Evolutionary conservation across 345 rosid species (phyloP), one percentile per base, ranked within the genome.

Genomic region (Citrus glauca): DNA sequence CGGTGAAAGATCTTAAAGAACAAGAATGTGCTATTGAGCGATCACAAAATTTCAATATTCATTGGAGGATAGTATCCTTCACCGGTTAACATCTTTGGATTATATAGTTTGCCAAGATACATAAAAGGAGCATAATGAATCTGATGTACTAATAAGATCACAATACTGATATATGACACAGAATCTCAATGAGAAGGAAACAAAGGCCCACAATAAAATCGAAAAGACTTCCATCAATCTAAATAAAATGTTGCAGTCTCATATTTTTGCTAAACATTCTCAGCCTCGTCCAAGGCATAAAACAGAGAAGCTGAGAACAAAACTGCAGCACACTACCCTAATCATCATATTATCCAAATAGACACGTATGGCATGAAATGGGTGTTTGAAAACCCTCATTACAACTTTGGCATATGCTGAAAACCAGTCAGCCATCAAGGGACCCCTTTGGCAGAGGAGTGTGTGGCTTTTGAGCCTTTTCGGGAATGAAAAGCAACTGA

Each of bases 371-470:
- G 79, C 27, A 30, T n/a, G 76, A 42, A 27, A 4, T 19, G 22
- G 70, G 76, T 20, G 45, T 33, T 24, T 9, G 42, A 60, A 69
- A 59, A 56, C 65, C 55, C 60, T 63, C 33, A 25, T 76, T 9
- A n/a, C 70, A 20, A 38, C 42, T 2, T 27, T 57, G 65, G 48
- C 64, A n/a, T n/a, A 37, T 55, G 19, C 25, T 66, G 66, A 55
- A 66, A 75, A 35, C 64, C 25, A 50, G 24, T 27, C 32, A 5
- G 79, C 5, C 32, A 27, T 30, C 40, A 45, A 69, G 77, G 79
- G 59, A 59, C 79, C 78, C 35, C 48, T 60, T 69, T 25, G 30
- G 79, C 56, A 79, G 69, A 66, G 28, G n/a, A 14, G 14, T 50
- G 14, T 16, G 45, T 30, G 67, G 78, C 76, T 55, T 38, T 30